These are phyloP conservation scores for Pythium utonaiense DNA, from an alignment of 352 stramenopile genomes.

Conservation along the genomic window DNA sequence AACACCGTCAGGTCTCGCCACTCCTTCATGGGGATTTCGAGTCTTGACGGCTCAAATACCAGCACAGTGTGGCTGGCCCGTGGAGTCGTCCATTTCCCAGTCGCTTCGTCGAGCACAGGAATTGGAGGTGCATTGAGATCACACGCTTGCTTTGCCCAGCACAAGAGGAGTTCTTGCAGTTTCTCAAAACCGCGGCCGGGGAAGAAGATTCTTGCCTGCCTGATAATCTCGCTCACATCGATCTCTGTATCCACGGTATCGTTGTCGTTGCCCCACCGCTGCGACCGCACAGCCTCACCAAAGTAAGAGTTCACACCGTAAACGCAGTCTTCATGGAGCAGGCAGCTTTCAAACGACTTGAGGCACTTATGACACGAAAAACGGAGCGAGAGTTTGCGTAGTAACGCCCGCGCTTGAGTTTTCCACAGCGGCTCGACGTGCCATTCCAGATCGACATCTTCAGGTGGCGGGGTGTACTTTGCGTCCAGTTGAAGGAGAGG, in stretches of 20 bases:
- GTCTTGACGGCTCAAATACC: not conserved
- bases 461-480: not conserved
- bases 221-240: not conserved
- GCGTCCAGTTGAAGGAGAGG: not conserved
- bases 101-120: not conserved
- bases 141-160: not conserved
- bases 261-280: not conserved
- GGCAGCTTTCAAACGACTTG: not conserved
- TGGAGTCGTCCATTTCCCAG: not conserved
- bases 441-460: not conserved
- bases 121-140: not conserved
- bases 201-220: not conserved
- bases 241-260: not conserved
- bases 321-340: not conserved
- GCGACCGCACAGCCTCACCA: not conserved
- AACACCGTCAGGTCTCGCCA: not conserved
- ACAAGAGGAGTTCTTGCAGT: not conserved
- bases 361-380: not conserved
- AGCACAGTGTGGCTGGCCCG: not conserved
- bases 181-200: not conserved
- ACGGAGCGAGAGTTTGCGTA: not conserved
- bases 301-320: conserved; percentile 1
- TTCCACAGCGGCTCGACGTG: not conserved
- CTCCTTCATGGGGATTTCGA: not conserved
- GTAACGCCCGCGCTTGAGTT: not conserved